Evolutionary conservation across 2,329 filamentous ascomycete species (phyloP), one percentile per base, ranked within the genome.

Genomic region (Clarireedia hainanense): DNA sequence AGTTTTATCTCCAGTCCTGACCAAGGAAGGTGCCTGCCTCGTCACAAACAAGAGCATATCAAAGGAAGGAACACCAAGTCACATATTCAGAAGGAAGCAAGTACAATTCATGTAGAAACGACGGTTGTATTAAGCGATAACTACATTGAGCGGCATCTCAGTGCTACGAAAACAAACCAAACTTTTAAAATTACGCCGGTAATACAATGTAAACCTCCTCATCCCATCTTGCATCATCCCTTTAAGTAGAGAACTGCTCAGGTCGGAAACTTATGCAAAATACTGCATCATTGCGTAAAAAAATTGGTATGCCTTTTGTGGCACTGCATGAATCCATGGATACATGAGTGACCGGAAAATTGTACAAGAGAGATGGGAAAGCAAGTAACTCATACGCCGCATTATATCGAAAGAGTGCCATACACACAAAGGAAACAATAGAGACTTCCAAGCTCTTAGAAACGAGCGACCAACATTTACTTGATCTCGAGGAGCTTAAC

Each of bases 401-500:
- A 37, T 57, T 45, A 58, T 48, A 52, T 63, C 58, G 48, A 46
- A 58, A 57, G 57, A 17, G 51, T 47, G 50, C 20, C 46, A 57
- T 17, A 60, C 56, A 23, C 30, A 58, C 39, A 30, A 51, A 43
- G n/a, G 23, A 50, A 27, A 27, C 2, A 39, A 43, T 48, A 17
- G 30, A 37, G 30, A 34, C 3, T 34, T 12, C 39, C 12, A 30
- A 40, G 36, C 36, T 48, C 20, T 10, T 20, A 45, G 34, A 39
- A 24, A 40, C 52, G 14, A 26, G 42, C 15, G 14, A 48, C 20
- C n/a, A 30, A 42, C 27, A 43, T 74, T 78, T 85, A 91, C 79
- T 91, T 91, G 74, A 91, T 89, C 73, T 88, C 85, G 54, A 92
- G 76, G 53, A 91, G 78, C 80, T 92, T 94, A 67, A 94, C 80